Percentiles rank a stretch among this genome's conserved stretches.
These are phyloP conservation scores for Talaromyces sp. DNA, from an alignment of 2,329 filamentous ascomycete species.

Conservation along the genomic window DNA sequence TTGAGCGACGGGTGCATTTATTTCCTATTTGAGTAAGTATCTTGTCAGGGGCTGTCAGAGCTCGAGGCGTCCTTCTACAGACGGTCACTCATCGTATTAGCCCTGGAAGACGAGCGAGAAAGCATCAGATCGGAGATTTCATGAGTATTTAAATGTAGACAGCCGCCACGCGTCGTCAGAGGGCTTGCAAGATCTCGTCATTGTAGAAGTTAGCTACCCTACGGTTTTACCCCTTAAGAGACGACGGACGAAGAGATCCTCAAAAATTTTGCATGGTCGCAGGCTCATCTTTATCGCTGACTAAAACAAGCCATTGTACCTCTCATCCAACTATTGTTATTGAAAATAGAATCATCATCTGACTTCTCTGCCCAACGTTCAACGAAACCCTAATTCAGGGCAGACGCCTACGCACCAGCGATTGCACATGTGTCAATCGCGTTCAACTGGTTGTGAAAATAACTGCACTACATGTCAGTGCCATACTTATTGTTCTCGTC, in stretches of 20 bases:
- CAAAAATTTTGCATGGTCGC: not conserved
- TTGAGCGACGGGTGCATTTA: not conserved
- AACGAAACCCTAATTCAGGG: constrained; percentile 3
- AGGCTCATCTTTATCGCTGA: not conserved
- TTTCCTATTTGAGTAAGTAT: constrained; percentile 7
- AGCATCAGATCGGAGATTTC: not conserved
- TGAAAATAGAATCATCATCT: not conserved
- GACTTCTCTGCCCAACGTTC: not conserved
- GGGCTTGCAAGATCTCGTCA: not conserved
- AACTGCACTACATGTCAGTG: not conserved
- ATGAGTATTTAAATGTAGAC: not conserved
- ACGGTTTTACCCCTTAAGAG: too few relatives aligned
- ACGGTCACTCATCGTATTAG: not conserved
- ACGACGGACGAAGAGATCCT: not conserved
- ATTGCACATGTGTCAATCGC: not conserved
- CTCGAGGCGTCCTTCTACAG: not conserved
- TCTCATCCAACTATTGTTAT: not conserved
- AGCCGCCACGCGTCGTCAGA: not conserved
- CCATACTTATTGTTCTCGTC: not conserved
- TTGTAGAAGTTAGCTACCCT: not conserved
- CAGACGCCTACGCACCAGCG: not conserved
- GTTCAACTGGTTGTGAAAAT: too few relatives aligned
- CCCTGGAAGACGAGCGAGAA: not conserved
- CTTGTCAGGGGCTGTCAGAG: not conserved
- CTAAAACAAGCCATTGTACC: too few relatives aligned